These are phyloP conservation scores for Boechera stricta DNA, from an alignment of 345 rosid species.

Conservation along the genomic window DNA sequence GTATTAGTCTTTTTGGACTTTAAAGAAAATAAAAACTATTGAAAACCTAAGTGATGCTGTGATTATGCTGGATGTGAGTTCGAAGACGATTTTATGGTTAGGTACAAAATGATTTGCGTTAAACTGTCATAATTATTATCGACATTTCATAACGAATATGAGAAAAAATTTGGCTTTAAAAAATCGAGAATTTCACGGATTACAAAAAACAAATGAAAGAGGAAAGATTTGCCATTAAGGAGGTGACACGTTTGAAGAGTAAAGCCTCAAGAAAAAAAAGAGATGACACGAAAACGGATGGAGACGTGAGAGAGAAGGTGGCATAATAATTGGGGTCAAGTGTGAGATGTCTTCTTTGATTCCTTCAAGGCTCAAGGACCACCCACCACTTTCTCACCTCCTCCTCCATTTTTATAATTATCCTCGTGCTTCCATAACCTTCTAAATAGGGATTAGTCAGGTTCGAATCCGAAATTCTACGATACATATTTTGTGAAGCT, in stretches of 20 bases:
- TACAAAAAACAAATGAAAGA: neutral
- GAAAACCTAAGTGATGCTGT: neutral
- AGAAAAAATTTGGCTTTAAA: neutral
- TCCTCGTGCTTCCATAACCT: constrained; percentile 30
- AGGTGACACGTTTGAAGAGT: constrained; percentile 45
- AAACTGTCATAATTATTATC: neutral
- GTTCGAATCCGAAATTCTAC: neutral
- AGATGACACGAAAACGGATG: constrained; percentile 46
- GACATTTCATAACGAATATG: neutral
- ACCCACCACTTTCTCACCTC: constrained; percentile 45
- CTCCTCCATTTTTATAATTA: constrained; percentile 7
- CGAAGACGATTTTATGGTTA: neutral
- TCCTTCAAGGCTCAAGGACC: constrained; percentile 50
- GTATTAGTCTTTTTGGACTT: neutral
- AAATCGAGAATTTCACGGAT: neutral
- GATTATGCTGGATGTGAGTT: neutral
- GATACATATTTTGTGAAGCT: neutral
- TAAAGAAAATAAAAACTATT: neutral
- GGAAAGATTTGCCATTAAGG: constrained; percentile 36
- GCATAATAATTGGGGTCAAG: constrained; percentile 46
- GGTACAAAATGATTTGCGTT: neutral
- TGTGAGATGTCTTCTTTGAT: constrained; percentile 49
- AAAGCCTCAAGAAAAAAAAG: constrained; percentile 36
- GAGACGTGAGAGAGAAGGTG: constrained; percentile 51
- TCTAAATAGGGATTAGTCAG: constrained; percentile 19